Conservation (phyloP, 139 green algal genomes). For the Chlamydomonas urium region DNA sequence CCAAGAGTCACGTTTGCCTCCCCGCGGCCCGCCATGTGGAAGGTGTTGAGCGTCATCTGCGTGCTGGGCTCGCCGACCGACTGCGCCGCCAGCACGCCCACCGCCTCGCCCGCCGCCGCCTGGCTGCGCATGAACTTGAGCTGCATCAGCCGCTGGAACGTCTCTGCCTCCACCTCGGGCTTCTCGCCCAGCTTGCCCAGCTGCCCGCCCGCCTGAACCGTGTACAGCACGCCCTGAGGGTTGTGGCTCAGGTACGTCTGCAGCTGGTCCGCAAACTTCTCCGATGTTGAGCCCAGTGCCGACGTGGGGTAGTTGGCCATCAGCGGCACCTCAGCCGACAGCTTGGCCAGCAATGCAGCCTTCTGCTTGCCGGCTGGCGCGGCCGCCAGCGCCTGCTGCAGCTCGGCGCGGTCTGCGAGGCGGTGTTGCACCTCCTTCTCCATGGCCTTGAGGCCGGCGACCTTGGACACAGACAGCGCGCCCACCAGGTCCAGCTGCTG, state of each 20-base stretch:
- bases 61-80: conserved; percentile 88
- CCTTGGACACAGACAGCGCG: conserved; percentile 20
- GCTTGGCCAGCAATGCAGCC: neutral
- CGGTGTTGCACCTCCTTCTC: conserved; percentile 23
- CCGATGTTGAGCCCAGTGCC: conserved; percentile 63
- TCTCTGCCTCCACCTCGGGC: conserved; percentile 13
- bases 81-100: conserved; percentile 94
- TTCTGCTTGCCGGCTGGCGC: neutral
- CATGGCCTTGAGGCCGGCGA: conserved; percentile 1
- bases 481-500: conserved; percentile 34
- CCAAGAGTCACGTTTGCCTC: conserved; percentile 98
- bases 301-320: conserved; percentile 40
- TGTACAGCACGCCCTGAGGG: conserved; percentile 31
- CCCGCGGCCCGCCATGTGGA: conserved; percentile 90
- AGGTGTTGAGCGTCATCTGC: conserved; percentile 95
- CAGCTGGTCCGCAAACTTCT: conserved; percentile 72
- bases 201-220: neutral
- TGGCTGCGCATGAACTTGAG: conserved; percentile 78
- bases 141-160: conserved; percentile 65
- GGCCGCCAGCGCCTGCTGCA: neutral
- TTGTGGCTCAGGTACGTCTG: conserved; percentile 45
- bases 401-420: neutral
- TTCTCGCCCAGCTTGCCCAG: neutral
- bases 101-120: conserved; percentile 81
- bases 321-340: conserved; percentile 17